These are phyloP conservation scores for Graphium sp. DNA, from an alignment of 2,329 filamentous ascomycete species.

Conservation along the genomic window DNA sequence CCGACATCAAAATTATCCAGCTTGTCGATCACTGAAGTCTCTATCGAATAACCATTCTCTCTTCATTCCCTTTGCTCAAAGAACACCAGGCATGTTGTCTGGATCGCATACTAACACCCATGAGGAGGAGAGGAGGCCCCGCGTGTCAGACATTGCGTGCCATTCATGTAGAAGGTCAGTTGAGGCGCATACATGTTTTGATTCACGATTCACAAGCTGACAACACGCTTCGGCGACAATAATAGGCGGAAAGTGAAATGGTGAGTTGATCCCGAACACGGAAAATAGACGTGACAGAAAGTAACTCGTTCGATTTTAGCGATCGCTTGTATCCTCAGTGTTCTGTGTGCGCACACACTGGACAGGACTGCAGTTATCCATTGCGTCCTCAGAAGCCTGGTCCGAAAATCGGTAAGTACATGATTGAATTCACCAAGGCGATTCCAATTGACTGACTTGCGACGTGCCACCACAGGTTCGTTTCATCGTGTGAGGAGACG, in stretches of 20 bases:
- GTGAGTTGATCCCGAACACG: slow-evolving; percentile 4
- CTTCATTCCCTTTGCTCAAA: no score
- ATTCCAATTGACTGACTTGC: neutral
- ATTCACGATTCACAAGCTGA: neutral
- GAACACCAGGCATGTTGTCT: no score
- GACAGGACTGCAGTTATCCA: slow-evolving; percentile 10
- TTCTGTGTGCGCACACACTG: slow-evolving; percentile 9
- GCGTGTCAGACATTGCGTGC: slow-evolving; percentile 3
- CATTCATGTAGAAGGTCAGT: slow-evolving; percentile 2
- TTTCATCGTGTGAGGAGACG: slow-evolving; percentile 2
- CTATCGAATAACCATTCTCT: no score
- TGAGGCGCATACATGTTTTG: neutral
- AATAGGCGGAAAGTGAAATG: slow-evolving; percentile 11
- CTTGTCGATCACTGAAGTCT: no score
- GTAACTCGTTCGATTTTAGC: slow-evolving; percentile 3
- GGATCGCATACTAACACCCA: no score
- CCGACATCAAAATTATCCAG: no score
- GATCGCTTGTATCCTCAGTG: slow-evolving; percentile 8
- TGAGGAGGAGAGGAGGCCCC: no score
- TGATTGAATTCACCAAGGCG: neutral
- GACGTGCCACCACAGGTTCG: no score
- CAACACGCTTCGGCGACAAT: no score
- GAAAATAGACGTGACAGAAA: neutral
- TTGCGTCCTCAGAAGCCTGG: slow-evolving; percentile 11
- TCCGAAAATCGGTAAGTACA: slow-evolving; percentile 11